phyloP scores from a whole-genome alignment of 1,284 basidiomycete genomes.

The Sanguinoderma infundibulare region DNA sequence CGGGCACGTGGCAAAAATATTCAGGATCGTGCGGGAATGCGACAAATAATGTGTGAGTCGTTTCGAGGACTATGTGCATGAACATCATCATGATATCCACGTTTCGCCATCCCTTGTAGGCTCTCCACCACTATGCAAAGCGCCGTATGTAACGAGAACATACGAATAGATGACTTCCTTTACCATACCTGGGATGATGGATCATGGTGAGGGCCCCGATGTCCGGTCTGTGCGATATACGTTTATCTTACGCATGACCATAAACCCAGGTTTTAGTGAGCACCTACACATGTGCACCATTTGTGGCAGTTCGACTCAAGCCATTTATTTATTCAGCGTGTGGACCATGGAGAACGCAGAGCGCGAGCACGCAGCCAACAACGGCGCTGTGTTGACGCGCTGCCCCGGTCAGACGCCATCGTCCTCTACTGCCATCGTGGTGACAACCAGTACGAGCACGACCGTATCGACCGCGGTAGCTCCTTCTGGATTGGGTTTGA shows the following conservation, averaged over 20 bases:
- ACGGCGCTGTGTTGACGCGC: constrained; percentile 16
- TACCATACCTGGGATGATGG: constrained; percentile 25
- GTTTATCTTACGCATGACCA: not conserved
- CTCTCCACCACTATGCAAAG: constrained; percentile 17
- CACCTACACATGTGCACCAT: not conserved
- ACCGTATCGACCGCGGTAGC: not conserved
- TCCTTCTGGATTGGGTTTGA: no score
- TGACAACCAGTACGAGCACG: not conserved
- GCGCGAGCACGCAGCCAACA: constrained; percentile 8
- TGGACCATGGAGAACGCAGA: constrained; percentile 17
- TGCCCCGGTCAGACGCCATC: constrained; percentile 11
- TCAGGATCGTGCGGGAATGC: not conserved
- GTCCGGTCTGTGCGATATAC: not conserved
- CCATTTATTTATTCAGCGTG: not conserved
- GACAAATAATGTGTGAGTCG: constrained; percentile 12
- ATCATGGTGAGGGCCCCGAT: constrained; percentile 13
- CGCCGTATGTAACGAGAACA: constrained; percentile 20
- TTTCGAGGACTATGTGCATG: no score
- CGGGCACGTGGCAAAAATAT: not conserved
- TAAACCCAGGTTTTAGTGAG: constrained; percentile 24
- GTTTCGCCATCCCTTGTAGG: not conserved
- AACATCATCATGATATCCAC: no score
- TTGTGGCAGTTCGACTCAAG: not conserved
- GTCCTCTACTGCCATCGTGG: not conserved
- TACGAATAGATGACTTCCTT: constrained; percentile 22